A percentile compares a stretch with the other conserved stretches of the same genome.
Evolutionary conservation across 1,284 basidiomycete genomes (phyloP).

Genomic region (Sparassis latifolia): DNA sequence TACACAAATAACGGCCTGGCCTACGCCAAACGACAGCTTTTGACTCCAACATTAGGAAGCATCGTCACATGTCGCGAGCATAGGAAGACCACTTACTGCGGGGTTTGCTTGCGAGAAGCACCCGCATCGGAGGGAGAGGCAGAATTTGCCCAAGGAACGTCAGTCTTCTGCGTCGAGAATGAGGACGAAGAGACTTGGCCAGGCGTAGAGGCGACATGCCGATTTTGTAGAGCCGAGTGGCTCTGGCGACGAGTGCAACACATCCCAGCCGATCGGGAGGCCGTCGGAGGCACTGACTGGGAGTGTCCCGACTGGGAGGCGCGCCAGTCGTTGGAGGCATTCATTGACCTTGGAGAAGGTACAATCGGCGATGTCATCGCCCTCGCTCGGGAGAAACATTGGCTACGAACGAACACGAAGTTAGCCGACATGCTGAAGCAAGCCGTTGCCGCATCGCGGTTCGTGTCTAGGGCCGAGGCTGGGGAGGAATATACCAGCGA

Average conservation of each 20-base stretch:
- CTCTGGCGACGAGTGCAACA: conserved; percentile 48
- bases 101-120: conserved; percentile 59
- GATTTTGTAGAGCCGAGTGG: conserved; percentile 52
- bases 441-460: conserved; percentile 53
- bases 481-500: conserved; percentile 30
- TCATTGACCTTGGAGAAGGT: conserved; percentile 69
- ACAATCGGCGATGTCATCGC: conserved; percentile 52
- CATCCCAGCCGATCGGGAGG: conserved; percentile 47
- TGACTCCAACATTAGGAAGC: conserved; percentile 36
- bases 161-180: conserved; percentile 54
- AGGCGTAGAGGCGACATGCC: conserved; percentile 57
- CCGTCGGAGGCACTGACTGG: conserved; percentile 45
- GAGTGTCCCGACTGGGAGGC: conserved; percentile 58
- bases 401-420: conserved; percentile 59
- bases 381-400: conserved; percentile 59
- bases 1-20: conserved; percentile 41
- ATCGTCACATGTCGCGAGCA: conserved; percentile 61
- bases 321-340: conserved; percentile 51
- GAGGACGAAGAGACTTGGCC: conserved; percentile 67
- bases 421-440: conserved; percentile 59
- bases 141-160: conserved; percentile 26
- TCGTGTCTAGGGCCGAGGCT: conserved; percentile 30
- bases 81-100: conserved; percentile 52
- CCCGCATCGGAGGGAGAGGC: conserved; percentile 37
- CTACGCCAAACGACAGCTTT: conserved; percentile 37